phyloP scores from a whole-genome alignment of 495 filamentous ascomycete species.

The Letharia columbiana region DNA sequence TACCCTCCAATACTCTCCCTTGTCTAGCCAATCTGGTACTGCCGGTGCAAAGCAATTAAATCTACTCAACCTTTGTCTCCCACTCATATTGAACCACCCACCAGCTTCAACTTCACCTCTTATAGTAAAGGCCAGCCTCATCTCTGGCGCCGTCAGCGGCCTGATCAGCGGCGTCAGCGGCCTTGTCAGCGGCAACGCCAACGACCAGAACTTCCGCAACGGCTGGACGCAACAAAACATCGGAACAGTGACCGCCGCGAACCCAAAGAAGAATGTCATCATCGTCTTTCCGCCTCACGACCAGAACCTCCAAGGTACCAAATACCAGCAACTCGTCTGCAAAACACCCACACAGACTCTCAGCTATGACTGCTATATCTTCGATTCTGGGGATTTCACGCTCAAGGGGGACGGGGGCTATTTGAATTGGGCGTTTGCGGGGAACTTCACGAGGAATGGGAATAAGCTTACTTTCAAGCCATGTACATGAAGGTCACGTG shows the following conservation, averaged over 20 bases:
- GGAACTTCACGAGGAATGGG: not conserved
- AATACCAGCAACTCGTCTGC: not conserved
- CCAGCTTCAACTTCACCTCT: not conserved
- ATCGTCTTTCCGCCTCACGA: not conserved
- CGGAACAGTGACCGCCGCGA: not conserved
- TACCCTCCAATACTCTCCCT: not conserved
- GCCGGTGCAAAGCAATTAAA: not conserved
- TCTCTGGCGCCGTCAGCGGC: not conserved
- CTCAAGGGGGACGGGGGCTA: not conserved
- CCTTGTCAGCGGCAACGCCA: not conserved
- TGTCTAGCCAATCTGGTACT: not conserved
- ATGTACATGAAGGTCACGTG: not conserved
- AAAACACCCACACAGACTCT: not conserved
- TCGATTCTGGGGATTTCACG: not conserved
- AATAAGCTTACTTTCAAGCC: not conserved
- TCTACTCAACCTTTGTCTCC: not conserved
- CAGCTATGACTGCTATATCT: not conserved
- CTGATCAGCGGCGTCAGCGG: not conserved
- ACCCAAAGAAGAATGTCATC: constrained; percentile 1
- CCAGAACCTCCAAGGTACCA: not conserved
- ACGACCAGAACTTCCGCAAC: constrained; percentile 1
- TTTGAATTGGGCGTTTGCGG: constrained; percentile 1
- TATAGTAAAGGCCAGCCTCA: not conserved
- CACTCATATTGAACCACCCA: not conserved
- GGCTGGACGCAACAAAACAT: not conserved